Conservation (phyloP, 257 asterid genomes). For the Jasminum sambac region DNA sequence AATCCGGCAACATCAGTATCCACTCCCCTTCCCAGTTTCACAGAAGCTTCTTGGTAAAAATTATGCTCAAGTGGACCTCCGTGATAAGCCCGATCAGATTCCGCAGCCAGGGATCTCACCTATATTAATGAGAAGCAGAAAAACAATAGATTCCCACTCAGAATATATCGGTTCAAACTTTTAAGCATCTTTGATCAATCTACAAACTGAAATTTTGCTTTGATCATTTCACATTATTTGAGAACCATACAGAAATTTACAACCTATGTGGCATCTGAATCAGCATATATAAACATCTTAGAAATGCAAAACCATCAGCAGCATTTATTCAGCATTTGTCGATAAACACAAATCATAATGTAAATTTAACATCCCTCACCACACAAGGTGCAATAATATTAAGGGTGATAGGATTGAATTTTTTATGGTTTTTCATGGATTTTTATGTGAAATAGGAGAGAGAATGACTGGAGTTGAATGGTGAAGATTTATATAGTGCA, state of each 20-base stretch:
- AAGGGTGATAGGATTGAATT: too few relatives aligned
- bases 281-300: neutral
- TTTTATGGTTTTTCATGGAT: too few relatives aligned
- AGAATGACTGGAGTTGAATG: too few relatives aligned
- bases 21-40: slow-evolving; percentile 43
- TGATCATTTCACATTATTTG: neutral
- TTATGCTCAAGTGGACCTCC: slow-evolving; percentile 79
- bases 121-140: slow-evolving; percentile 34
- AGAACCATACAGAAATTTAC: neutral
- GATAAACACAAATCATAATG: slow-evolving; percentile 11
- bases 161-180: slow-evolving; percentile 14
- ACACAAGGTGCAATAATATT: neutral
- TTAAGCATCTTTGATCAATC: slow-evolving; percentile 15
- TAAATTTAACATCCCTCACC: neutral
- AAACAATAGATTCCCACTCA: slow-evolving; percentile 19
- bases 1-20: slow-evolving; percentile 47
- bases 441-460: too few relatives aligned
- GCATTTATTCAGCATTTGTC: neutral
- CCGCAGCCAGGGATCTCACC: slow-evolving; percentile 96
- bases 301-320: neutral
- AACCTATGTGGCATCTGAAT: neutral
- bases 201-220: slow-evolving; percentile 14
- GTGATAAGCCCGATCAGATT: slow-evolving; percentile 87
- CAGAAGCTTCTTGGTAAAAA: slow-evolving; percentile 52
- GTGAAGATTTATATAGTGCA: too few relatives aligned